Evolutionary conservation across 2,329 filamentous ascomycete species (phyloP), one percentile per base, ranked within the genome.

Genomic region (Diaporthe velutina): DNA sequence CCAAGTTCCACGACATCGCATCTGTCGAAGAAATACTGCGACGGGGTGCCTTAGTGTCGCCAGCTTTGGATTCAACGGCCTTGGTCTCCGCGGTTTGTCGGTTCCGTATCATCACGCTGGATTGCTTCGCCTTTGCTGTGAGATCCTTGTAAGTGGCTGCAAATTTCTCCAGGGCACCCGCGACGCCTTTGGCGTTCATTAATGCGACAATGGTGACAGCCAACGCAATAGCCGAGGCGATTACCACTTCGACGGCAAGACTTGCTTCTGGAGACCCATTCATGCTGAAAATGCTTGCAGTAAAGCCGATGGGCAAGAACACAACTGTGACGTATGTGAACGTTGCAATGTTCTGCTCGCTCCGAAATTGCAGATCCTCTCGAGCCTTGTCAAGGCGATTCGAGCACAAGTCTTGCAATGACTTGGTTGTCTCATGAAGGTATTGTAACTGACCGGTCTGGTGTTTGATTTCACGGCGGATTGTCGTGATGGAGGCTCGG

Each of bases 201-300:
- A 66, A 30, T 50, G 40, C 25, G 8, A 50, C 2, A 2, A 66
- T 1, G 6, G 61, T 66, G 42, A 50, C 17, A 19, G 25, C 28
- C 19, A 66, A 9, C 13, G 61, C 61, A 30, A 50, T 28, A 1
- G 35, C 10, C 3, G 60, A 45, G 15, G 42, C 10, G 7, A 66
- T 2, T 4, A 30, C 28, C 40, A 66, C 33, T 12, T 35, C 33
- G 12, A 50, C 15, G 1, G 17, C 45, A 22, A 50, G 6, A 4
- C 9, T 12, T 22, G 3, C 15, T 25, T 38, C 30, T 8, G 64
- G 45, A 6, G 30, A 0, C 0, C 64, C 64, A 38, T 4, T 68
- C 64, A 68, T 68, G 30, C 64, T 68, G 42, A 52, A 68, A 6
- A 68, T 25, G 8, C 64, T 68, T 22, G 64, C 64, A 2, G 30